Conservation (phyloP, 2,329 filamentous ascomycete genomes). For the Lasiodiplodia gonubiensis region DNA sequence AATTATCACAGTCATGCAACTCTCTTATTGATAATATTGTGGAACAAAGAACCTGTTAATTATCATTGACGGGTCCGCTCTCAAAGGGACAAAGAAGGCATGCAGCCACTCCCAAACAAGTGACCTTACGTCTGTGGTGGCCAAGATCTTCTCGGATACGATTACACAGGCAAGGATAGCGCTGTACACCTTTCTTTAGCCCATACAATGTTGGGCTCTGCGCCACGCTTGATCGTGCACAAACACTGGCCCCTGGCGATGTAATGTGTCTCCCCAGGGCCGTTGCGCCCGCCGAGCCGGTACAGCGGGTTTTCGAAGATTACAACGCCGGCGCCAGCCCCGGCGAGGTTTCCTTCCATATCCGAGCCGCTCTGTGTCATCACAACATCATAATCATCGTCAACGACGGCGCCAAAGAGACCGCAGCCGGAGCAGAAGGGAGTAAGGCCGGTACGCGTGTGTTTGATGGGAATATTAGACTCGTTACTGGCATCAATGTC, state of each 20-base stretch:
- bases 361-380: constrained; percentile 8
- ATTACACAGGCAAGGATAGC: no score
- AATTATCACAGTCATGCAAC: neutral
- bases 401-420: neutral
- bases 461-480: neutral
- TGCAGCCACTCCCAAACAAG: neutral
- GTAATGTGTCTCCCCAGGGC: neutral
- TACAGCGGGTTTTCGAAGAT: constrained; percentile 7
- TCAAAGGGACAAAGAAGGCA: neutral
- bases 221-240: neutral
- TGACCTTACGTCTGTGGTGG: neutral
- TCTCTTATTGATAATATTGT: neutral
- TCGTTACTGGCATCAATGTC: neutral
- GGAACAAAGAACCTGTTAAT: neutral
- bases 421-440: constrained; percentile 3
- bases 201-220: neutral
- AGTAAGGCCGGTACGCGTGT: constrained; percentile 1
- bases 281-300: neutral
- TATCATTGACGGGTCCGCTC: neutral
- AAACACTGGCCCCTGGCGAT: neutral
- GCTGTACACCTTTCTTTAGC: neutral
- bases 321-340: neutral
- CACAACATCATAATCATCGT: neutral
- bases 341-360: neutral
- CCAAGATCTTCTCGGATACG: neutral